A percentile compares a stretch with the other conserved stretches of the same genome.
phyloP scores from a whole-genome alignment of 2,329 filamentous ascomycete genomes.

The Colletotrichum cereale region DNA sequence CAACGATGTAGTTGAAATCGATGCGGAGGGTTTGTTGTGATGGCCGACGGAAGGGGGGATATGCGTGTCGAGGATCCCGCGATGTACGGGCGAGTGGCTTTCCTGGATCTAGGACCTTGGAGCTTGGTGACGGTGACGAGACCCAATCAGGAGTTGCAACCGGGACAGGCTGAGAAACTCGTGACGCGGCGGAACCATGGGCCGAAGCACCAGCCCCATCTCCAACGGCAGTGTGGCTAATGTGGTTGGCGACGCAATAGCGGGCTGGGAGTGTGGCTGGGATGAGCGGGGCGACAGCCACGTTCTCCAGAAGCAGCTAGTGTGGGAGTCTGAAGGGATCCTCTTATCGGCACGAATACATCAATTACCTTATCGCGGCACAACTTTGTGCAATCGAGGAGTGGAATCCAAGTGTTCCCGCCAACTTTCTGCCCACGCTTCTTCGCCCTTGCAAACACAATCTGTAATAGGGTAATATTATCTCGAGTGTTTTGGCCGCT shows the following conservation, averaged over 20 bases:
- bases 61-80: slow-evolving; percentile 37
- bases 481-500: slow-evolving; percentile 17
- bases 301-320: slow-evolving; percentile 5
- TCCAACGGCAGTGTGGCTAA: slow-evolving; percentile 10
- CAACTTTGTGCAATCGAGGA: slow-evolving; percentile 14
- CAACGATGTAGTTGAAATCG: slow-evolving; percentile 29
- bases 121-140: slow-evolving; percentile 41
- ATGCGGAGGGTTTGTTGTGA: slow-evolving; percentile 39
- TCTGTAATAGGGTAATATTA: background rate
- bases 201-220: slow-evolving; percentile 19
- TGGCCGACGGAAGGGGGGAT: slow-evolving; percentile 41
- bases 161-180: slow-evolving; percentile 37
- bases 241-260: background rate
- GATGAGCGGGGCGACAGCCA: too few species aligned
- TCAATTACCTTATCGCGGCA: slow-evolving; percentile 15
- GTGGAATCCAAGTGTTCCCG: slow-evolving; percentile 13
- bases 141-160: slow-evolving; percentile 36
- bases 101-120: slow-evolving; percentile 40
- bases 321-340: too few species aligned
- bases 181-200: slow-evolving; percentile 37
- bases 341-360: slow-evolving; percentile 12
- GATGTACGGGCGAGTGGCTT: slow-evolving; percentile 33
- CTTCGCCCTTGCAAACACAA: slow-evolving; percentile 1
- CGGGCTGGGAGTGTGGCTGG: background rate
- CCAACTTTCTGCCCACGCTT: slow-evolving; percentile 6